These are phyloP conservation scores for Aspergillus fumigatus DNA, from an alignment of 2,329 filamentous ascomycete genomes.

Conservation along the genomic window DNA sequence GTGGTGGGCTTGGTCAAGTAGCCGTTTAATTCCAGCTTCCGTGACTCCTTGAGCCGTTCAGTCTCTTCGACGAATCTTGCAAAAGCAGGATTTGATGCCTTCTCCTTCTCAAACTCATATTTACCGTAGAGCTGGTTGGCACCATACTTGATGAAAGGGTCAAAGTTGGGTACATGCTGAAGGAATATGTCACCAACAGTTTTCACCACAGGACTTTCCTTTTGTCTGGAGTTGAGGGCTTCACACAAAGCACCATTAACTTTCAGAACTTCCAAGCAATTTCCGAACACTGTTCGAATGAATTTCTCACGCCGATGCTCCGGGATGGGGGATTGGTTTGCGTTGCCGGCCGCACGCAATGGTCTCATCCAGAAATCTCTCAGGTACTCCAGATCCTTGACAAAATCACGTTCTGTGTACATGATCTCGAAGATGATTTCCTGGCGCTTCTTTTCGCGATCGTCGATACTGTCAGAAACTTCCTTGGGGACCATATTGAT, in stretches of 20 bases:
- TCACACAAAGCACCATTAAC: conserved; percentile 88
- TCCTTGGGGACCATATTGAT: conserved; percentile 98
- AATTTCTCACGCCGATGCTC: conserved; percentile 83
- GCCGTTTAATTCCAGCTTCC: conserved; percentile 94
- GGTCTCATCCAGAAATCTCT: conserved; percentile 98
- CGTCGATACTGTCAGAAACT: conserved; percentile 80
- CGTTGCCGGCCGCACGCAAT: conserved; percentile 65
- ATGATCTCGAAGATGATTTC: conserved; percentile 98
- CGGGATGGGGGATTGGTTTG: conserved; percentile 74
- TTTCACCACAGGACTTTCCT: conserved; percentile 81
- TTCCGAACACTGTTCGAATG: conserved; percentile 90
- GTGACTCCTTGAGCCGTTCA: conserved; percentile 89
- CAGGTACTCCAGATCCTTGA: conserved; percentile 96
- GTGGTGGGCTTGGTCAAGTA: conserved; percentile 98
- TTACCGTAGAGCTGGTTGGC: conserved; percentile 95
- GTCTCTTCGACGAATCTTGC: conserved; percentile 93
- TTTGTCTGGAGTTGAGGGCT: conserved; percentile 82
- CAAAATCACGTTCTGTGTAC: conserved; percentile 98
- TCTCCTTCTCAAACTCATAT: conserved; percentile 96
- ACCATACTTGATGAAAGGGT: conserved; percentile 94
- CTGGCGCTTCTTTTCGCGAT: conserved; percentile 93
- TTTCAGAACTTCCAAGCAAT: conserved; percentile 88
- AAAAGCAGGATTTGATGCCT: conserved; percentile 78
- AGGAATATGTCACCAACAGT: conserved; percentile 93
- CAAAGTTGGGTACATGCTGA: conserved; percentile 85